Conservation (phyloP, 2,329 filamentous ascomycete genomes). For the Leptographium flavum region DNA sequence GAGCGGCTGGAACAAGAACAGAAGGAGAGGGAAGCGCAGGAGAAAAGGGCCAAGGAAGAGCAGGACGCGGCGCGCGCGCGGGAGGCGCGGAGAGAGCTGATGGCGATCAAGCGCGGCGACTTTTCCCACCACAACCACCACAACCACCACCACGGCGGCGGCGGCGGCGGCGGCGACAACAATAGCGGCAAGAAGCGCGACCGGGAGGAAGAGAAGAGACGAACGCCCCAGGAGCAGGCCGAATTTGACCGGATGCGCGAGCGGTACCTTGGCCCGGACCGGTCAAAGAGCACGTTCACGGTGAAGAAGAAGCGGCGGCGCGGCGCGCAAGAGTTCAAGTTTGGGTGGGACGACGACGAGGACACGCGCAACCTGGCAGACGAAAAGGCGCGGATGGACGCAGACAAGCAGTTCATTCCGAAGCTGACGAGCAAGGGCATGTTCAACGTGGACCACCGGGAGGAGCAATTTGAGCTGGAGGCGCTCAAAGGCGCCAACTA, state of each 20-base stretch:
- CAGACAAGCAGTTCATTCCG: constrained; percentile 32
- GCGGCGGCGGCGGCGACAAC: too few species aligned
- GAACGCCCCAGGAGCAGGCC: constrained; percentile 38
- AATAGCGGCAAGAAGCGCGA: constrained; percentile 9
- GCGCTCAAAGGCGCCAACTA: constrained; percentile 8
- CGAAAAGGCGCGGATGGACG: constrained; percentile 50
- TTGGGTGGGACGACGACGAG: constrained; percentile 92
- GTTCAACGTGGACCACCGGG: constrained; percentile 7
- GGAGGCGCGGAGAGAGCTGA: constrained; percentile 12
- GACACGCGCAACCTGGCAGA: constrained; percentile 51
- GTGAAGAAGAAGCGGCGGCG: constrained; percentile 91
- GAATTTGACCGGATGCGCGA: constrained; percentile 64
- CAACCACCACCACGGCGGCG: too few species aligned
- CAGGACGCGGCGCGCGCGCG: constrained; percentile 13
- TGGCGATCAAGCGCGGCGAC: constrained; percentile 10
- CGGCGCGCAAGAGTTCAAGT: constrained; percentile 95
- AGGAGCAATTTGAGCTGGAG: constrained; percentile 10
- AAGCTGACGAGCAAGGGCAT: constrained; percentile 8
- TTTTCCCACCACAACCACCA: too few species aligned
- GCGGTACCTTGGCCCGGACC: constrained; percentile 82
- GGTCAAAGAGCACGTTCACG: constrained; percentile 72
- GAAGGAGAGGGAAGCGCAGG: constrained; percentile 40
- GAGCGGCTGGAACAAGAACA: constrained; percentile 71
- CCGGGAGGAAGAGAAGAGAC: constrained; percentile 16
- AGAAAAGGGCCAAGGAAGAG: constrained; percentile 12